phyloP scores from a whole-genome alignment of 2,329 filamentous ascomycete species.

The Diaporthe sp. region DNA sequence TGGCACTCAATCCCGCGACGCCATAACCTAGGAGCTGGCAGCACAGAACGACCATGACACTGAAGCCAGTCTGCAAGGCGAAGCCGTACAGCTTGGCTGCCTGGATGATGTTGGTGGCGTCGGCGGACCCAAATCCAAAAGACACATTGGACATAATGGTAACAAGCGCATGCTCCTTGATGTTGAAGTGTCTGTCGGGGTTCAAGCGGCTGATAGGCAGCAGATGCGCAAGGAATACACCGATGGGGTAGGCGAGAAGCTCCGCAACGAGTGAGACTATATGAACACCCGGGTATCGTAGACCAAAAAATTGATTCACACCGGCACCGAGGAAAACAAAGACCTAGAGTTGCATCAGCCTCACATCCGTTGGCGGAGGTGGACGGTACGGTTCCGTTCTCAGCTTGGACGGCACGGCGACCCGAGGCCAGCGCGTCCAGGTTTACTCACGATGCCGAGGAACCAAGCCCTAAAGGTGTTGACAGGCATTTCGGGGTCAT shows the following conservation, averaged over 20 bases:
- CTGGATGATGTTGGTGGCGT: conserved; percentile 61
- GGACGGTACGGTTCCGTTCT: background rate
- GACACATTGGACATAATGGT: conserved; percentile 65
- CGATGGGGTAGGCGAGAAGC: conserved; percentile 59
- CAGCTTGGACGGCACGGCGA: background rate
- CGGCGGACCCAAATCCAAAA: conserved; percentile 60
- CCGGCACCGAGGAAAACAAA: conserved; percentile 62
- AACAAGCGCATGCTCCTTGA: conserved; percentile 61
- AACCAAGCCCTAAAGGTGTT: conserved; percentile 64
- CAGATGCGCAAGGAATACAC: conserved; percentile 54
- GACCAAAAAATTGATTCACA: conserved; percentile 62
- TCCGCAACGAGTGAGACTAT: conserved; percentile 62
- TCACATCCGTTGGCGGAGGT: background rate
- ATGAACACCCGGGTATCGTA: conserved; percentile 60
- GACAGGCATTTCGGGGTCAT: conserved; percentile 51
- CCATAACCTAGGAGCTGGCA: conserved; percentile 57
- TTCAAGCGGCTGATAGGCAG: conserved; percentile 57
- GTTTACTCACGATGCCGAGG: conserved; percentile 54
- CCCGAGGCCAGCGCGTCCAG: background rate
- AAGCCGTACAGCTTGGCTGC: conserved; percentile 59
- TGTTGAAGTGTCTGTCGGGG: conserved; percentile 59
- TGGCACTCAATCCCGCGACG: conserved; percentile 53
- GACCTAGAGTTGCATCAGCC: conserved; percentile 44
- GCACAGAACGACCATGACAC: conserved; percentile 54
- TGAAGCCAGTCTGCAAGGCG: conserved; percentile 54